These are phyloP conservation scores for Brassica balearica DNA, from an alignment of 441 rosid genomes.

Conservation along the genomic window DNA sequence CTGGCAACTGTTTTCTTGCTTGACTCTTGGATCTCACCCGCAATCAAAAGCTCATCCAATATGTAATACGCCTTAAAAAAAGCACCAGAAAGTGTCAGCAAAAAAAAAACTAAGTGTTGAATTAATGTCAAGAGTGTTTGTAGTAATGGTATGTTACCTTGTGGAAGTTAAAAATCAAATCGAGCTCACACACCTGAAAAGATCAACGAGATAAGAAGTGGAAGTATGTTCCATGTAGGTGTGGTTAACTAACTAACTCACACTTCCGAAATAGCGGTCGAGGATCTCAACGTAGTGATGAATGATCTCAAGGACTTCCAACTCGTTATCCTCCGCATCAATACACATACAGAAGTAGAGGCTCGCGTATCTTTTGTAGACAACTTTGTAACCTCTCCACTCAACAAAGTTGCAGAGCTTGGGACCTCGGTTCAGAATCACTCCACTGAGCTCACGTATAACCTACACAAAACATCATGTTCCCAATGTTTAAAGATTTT, in stretches of 20 bases:
- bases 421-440: constrained; percentile 80
- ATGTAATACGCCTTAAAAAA: constrained; percentile 44
- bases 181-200: constrained; percentile 47
- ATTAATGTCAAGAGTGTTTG: no score
- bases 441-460: constrained; percentile 91
- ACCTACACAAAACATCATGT: constrained; percentile 49
- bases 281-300: constrained; percentile 95
- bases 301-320: constrained; percentile 88
- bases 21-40: constrained; percentile 93
- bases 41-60: constrained; percentile 61
- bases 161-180: constrained; percentile 47
- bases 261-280: constrained; percentile 98
- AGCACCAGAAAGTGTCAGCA: constrained; percentile 39
- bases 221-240: not conserved
- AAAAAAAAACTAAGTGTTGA: constrained; percentile 54
- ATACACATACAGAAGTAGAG: constrained; percentile 99
- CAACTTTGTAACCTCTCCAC: constrained; percentile 93
- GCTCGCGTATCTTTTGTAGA: constrained; percentile 96
- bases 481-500: not conserved
- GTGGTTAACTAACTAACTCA: constrained; percentile 47
- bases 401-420: constrained; percentile 96
- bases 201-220: not conserved
- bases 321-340: constrained; percentile 89
- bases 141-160: constrained; percentile 26
- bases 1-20: constrained; percentile 90